Evolutionary conservation across 2,329 filamentous ascomycete genomes (phyloP), one percentile per base, ranked within the genome.

Genomic region (Calonectria hawksworthii): DNA sequence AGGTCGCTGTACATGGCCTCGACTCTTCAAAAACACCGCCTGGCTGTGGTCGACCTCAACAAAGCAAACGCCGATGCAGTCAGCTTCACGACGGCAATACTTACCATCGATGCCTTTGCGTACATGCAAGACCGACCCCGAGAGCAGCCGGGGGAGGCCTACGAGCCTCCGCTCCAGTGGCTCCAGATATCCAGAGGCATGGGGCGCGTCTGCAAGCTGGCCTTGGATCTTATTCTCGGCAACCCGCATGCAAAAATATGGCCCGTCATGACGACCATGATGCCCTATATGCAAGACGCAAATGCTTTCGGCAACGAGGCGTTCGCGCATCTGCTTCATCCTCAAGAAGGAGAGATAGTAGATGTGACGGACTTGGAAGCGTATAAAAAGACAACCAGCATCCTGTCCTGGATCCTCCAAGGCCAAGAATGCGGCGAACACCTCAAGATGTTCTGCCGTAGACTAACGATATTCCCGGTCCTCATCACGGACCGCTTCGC

Each of bases 81-180:
- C 1, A 76, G 78, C 68, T 78, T 81, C 56, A 78, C 78, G 11
- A 78, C 79, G 10, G 51, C 79, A 0, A 65, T 81, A 4, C 68
- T 81, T 4, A 76, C 78, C 6, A 54, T 80, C 13, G 78, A 81
- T 56, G 72, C 80, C 0, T 76, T 81, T 66, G 75, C 77, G 0
- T 72, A 70, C 44, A 36, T 80, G 47, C 75, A 75, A 5, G 70
- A 77, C 5, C 76, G 78, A 1, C 59, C 70, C 23, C 52, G 41
- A 23, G 23, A 41, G 7, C 28, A 18, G 18, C 21, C 78, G 18
- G 36, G 69, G 21, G 36, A 70, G 21, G 74, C 75, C 0, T 82
- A 82, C 54, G 69, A 77, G 14, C 77, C 80, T 4, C 80, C 80
- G 4, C 65, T 75, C 13, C 77, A 79, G 47, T 82, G 79, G 80